Conservation (phyloP, 148 eudicot species). For the Rhododendron henanense region DNA sequence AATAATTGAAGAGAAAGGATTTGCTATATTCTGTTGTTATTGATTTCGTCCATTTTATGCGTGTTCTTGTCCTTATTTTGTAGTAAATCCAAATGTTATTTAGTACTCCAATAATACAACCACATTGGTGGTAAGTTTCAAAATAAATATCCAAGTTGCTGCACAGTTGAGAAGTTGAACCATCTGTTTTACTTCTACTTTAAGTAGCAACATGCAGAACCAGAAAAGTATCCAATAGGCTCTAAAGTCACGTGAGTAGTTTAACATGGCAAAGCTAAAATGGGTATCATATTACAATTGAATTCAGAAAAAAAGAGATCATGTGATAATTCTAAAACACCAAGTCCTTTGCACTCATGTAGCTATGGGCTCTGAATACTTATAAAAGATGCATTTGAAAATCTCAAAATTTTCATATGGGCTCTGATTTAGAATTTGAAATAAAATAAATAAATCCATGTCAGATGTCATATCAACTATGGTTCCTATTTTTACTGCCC, state of each 20-base stretch:
- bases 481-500: background rate
- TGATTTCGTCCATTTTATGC: background rate
- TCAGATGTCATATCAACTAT: background rate
- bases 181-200: background rate
- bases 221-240: background rate
- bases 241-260: no score
- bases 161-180: background rate
- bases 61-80: background rate
- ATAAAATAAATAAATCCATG: background rate
- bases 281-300: background rate
- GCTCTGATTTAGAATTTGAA: background rate
- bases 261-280: background rate
- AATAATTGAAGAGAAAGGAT: background rate
- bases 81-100: background rate
- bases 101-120: background rate
- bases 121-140: background rate
- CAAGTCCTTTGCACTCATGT: background rate
- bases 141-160: background rate
- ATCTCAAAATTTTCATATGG: background rate
- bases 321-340: background rate
- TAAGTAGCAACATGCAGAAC: background rate
- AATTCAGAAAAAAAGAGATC: background rate
- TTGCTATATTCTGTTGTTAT: background rate
- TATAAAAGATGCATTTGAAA: background rate
- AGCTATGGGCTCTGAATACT: background rate